Conservation (phyloP, 2,329 filamentous ascomycete species). For the Colletotrichum simmondsii region DNA sequence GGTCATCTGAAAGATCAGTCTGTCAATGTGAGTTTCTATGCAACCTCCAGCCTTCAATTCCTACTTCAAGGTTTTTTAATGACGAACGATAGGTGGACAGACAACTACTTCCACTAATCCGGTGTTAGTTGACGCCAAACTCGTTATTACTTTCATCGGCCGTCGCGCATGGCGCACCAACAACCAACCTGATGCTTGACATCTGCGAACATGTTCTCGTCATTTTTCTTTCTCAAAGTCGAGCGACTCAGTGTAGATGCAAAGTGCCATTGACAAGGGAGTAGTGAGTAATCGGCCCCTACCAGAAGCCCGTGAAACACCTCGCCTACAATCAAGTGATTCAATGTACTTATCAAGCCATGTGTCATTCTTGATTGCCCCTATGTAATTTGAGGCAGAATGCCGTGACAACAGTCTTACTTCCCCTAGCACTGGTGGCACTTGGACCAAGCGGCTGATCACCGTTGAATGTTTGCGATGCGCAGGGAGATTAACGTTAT, state of each 20-base stretch:
- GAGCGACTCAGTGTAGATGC: not conserved
- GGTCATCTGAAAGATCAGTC: constrained; percentile 21
- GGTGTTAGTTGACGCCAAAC: not conserved
- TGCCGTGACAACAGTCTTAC: not conserved
- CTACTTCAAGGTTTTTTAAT: not conserved
- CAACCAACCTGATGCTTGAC: not conserved
- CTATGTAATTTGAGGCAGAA: not conserved
- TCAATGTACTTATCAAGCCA: not conserved
- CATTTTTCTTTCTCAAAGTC: too few species aligned
- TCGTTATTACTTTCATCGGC: not conserved
- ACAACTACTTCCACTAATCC: not conserved
- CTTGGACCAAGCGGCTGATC: constrained; percentile 22
- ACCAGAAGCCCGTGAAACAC: not conserved
- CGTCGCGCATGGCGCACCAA: not conserved
- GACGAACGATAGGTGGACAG: not conserved
- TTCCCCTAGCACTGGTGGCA: not conserved
- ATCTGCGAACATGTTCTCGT: not conserved
- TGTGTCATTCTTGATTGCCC: not conserved
- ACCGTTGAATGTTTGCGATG: constrained; percentile 5
- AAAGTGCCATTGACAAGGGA: not conserved
- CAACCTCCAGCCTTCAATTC: not conserved
- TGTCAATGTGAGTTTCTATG: not conserved
- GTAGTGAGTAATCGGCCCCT: not conserved
- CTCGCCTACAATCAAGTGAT: too few species aligned
- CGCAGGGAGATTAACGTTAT: not conserved